Base-by-base conservation (phyloP, 2,329 filamentous ascomycete species). In the Dryadomyces quercivorus region DNA sequence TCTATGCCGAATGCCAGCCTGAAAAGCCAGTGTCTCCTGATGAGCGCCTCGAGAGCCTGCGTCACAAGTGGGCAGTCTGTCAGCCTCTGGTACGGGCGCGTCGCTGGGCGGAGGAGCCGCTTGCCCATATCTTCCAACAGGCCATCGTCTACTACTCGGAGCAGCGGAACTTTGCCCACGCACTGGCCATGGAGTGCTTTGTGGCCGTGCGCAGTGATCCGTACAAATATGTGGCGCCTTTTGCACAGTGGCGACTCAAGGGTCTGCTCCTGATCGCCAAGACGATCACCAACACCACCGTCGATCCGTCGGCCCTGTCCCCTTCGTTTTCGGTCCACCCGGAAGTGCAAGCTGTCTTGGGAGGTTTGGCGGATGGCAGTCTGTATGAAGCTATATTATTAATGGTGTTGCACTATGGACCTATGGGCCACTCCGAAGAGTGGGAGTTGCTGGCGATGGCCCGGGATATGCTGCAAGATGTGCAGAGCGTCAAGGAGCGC, bases 361-460 rank as follows among this genome's bases (percentile, higher is more conserved):
- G 63, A 4, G 67, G 70, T 16, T 70, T 76, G 10, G 78, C 81
- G 55, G 76, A 77, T 57, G 70, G 77, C 3, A 75, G 73, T 10
- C 65, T 80, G 51, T 76, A 74, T 57, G 76, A 82, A 59, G 73
- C 74, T 54, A 62, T 82, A 15, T 66, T 81, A 53, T 66, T 72
- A 42, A 69, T 82, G 60, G 68, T 76, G 13, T 58, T 73, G 20
- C 64, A 69, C 34, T 69, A 72, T 48, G 70, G 67, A 1, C 70
- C 70, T 0, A 59, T 64, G 31, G 72, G 68, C 5, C 71, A 75
- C 57, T 69, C 69, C 6, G 64, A 69, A 7, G 70, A 72, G 7
- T 80, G 76, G 72, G 69, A 69, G 26, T 65, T 78, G 2, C 61
- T 72, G 38, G 61, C 61, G 2, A 64, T 71, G 51, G 76, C 77